These are phyloP conservation scores for Torulaspora globosa DNA, from an alignment of 1,139 yeast genomes.

Conservation along the genomic window DNA sequence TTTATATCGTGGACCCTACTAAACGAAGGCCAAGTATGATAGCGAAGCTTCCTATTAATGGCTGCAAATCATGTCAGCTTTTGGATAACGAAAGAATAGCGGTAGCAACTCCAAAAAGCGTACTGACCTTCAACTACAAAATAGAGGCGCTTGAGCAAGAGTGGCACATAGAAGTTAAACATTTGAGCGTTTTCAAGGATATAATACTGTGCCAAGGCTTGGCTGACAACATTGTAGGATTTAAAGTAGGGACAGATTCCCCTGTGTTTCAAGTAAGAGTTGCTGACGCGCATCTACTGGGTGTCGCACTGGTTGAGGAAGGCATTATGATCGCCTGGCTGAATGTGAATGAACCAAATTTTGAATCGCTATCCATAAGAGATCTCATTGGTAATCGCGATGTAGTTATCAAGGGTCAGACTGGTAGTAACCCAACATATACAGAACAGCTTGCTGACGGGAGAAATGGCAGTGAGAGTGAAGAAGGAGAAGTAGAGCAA, in stretches of 20 bases:
- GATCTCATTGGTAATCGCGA: conserved; percentile 20
- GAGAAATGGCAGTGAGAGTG: neutral
- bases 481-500: conserved; percentile 9
- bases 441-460: neutral
- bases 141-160: conserved; percentile 17
- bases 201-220: conserved; percentile 22
- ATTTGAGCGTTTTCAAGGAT: conserved; percentile 21
- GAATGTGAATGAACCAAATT: conserved; percentile 36
- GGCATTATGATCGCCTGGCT: conserved; percentile 34
- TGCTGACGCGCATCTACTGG: conserved; percentile 28
- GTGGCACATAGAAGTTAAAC: conserved; percentile 27
- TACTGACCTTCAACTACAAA: conserved; percentile 22
- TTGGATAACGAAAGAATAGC: conserved; percentile 24
- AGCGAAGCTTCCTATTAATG: conserved; percentile 23
- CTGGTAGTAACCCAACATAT: neutral
- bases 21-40: conserved; percentile 35
- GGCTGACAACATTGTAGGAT: conserved; percentile 23
- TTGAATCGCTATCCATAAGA: conserved; percentile 23
- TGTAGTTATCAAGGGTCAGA: conserved; percentile 22
- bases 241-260: conserved; percentile 18
- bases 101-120: conserved; percentile 23
- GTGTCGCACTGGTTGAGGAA: conserved; percentile 21
- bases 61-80: conserved; percentile 21
- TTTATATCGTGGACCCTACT: conserved; percentile 34
- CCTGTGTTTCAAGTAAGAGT: conserved; percentile 23